A percentile compares a stretch with the other conserved stretches of the same genome.
Conservation (phyloP, 768 basidiomycete species). For the Stropharia rugosoannulata region DNA sequence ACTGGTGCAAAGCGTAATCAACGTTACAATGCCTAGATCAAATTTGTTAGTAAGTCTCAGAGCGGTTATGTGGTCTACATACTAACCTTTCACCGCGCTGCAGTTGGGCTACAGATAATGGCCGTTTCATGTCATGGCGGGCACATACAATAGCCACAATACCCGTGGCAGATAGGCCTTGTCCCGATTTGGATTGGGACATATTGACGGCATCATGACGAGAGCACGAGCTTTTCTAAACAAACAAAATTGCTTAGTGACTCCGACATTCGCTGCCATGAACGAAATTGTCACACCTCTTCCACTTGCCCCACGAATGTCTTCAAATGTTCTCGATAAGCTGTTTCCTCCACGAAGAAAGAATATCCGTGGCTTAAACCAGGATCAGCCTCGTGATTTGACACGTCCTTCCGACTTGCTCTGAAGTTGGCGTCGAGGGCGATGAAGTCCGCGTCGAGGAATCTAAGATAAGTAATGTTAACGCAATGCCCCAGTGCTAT, state of each 20-base stretch:
- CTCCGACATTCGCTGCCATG: neutral
- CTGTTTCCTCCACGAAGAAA: neutral
- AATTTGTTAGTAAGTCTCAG: too few relatives aligned
- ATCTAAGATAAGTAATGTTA: neutral
- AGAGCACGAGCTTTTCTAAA: neutral
- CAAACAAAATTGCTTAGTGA: neutral
- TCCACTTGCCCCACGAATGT: neutral
- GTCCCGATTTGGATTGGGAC: conserved; percentile 15
- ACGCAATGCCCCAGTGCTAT: neutral
- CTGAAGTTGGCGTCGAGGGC: neutral
- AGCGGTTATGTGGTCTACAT: too few relatives aligned
- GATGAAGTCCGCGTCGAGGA: neutral
- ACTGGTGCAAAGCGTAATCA: neutral
- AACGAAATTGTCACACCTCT: neutral
- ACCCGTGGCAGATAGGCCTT: conserved; percentile 25
- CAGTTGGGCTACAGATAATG: conserved; percentile 13
- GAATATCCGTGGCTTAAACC: neutral
- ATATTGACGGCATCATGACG: conserved; percentile 23
- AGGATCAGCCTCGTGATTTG: neutral
- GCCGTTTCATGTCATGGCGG: conserved; percentile 27
- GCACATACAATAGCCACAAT: conserved; percentile 27
- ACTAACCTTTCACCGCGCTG: neutral
- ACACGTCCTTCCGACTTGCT: neutral
- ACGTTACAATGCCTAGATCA: neutral
- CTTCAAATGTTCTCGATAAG: neutral